A percentile compares a stretch with the other conserved stretches of the same genome.
Conservation (phyloP, 495 filamentous ascomycete species). For the Articulospora tetracladia region DNA sequence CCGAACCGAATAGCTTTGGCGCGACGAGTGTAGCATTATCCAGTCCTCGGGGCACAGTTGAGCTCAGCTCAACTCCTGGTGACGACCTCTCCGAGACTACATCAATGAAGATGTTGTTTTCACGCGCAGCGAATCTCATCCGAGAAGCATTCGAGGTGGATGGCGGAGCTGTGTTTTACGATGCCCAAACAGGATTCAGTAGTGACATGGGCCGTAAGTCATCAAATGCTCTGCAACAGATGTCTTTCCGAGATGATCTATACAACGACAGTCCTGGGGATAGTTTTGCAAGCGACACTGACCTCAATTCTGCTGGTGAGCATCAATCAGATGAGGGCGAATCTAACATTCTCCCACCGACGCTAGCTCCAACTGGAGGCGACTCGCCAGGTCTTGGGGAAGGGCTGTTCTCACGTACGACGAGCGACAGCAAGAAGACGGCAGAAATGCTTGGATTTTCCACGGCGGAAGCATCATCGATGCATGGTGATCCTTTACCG, state of each 20-base stretch:
- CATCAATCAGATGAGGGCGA: neutral
- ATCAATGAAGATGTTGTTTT: constrained; percentile 35
- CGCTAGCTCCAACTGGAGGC: neutral
- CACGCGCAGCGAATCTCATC: constrained; percentile 53
- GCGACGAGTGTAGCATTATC: neutral
- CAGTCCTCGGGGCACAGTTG: neutral
- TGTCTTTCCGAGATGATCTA: no score
- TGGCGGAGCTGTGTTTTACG: constrained; percentile 55
- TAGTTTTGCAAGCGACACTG: constrained; percentile 10
- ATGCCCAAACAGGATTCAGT: constrained; percentile 23
- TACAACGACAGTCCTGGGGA: constrained; percentile 6
- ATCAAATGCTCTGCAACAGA: neutral
- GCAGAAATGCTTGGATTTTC: constrained; percentile 34
- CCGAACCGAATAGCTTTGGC: constrained; percentile 10
- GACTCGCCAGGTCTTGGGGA: constrained; percentile 4
- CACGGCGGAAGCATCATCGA: constrained; percentile 23
- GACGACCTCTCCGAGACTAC: constrained; percentile 15
- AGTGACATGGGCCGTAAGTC: neutral
- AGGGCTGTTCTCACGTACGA: constrained; percentile 10
- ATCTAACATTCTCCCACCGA: neutral
- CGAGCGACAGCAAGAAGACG: constrained; percentile 1
- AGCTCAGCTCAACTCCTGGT: neutral
- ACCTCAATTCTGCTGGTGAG: neutral
- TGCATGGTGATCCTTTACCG: constrained; percentile 22
- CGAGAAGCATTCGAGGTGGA: constrained; percentile 52